Conservation (phyloP, 2,329 filamentous ascomycete species). For the Beauveria bassiana region DNA sequence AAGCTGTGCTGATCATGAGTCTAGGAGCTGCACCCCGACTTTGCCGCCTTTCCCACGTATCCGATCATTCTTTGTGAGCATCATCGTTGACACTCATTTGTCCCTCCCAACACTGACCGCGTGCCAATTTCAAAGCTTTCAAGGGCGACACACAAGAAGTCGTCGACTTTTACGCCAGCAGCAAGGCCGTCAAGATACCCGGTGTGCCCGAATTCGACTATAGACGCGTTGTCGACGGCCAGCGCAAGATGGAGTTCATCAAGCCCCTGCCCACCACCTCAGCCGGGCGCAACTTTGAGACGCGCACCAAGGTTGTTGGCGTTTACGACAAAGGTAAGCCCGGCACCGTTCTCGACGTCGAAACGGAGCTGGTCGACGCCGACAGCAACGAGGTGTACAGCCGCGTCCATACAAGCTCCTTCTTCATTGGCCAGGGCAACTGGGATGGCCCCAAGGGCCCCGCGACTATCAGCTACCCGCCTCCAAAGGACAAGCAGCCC, state of each 20-base stretch:
- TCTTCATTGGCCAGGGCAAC: constrained; percentile 70
- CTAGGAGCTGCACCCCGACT: constrained; percentile 80
- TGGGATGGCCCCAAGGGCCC: constrained; percentile 92
- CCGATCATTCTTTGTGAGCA: constrained; percentile 65
- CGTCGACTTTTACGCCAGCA: constrained; percentile 73
- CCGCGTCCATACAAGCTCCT: constrained; percentile 60
- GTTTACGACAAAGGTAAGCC: constrained; percentile 87
- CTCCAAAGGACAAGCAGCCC: constrained; percentile 65
- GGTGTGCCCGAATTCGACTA: constrained; percentile 70
- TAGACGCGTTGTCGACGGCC: constrained; percentile 70
- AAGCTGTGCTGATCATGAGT: background rate
- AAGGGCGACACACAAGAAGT: constrained; percentile 70
- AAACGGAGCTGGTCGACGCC: constrained; percentile 68
- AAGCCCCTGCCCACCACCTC: constrained; percentile 68
- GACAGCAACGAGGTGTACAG: constrained; percentile 62
- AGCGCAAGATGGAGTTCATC: constrained; percentile 70
- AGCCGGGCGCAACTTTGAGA: constrained; percentile 65
- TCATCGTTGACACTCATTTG: background rate
- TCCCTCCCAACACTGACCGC: constrained; percentile 10
- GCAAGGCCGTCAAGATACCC: constrained; percentile 60
- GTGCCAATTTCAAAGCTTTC: constrained; percentile 46
- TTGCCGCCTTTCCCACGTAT: constrained; percentile 84
- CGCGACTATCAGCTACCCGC: constrained; percentile 68
- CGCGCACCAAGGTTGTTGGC: constrained; percentile 69
- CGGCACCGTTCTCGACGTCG: constrained; percentile 72